These are phyloP conservation scores for Trematosphaeria pertusa DNA, from an alignment of 2,329 filamentous ascomycete genomes.

Conservation along the genomic window DNA sequence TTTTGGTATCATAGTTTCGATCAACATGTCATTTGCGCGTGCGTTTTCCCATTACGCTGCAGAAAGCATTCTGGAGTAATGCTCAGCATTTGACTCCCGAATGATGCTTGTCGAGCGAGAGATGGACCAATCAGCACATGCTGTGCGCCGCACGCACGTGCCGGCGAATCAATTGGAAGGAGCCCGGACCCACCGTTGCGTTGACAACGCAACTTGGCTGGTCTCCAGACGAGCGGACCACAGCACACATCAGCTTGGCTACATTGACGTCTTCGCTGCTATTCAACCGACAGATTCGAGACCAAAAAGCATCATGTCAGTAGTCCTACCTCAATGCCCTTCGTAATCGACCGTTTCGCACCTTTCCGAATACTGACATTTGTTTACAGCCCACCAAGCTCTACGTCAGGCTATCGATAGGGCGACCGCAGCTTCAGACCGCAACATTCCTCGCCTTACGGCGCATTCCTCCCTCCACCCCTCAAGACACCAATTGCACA, in stretches of 20 bases:
- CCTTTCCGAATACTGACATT: constrained; percentile 15
- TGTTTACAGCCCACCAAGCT: constrained; percentile 19
- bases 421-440: constrained; percentile 6
- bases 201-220: background rate
- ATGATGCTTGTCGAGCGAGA: no score
- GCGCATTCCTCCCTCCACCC: constrained; percentile 25
- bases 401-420: constrained; percentile 14
- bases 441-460: constrained; percentile 17
- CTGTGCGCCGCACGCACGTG: no score
- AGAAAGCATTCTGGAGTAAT: no score
- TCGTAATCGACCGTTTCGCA: background rate
- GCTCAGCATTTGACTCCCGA: no score
- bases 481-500: constrained; percentile 6
- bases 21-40: no score
- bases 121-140: no score
- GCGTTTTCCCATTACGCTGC: no score
- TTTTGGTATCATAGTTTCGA: no score
- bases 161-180: no score
- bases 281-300: background rate
- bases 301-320: background rate
- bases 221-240: no score
- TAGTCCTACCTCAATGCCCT: background rate
- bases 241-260: background rate
- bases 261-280: background rate
- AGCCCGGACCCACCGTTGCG: background rate